phyloP scores from a whole-genome alignment of 2,329 filamentous ascomycete genomes.

The Fusarium irregulare region DNA sequence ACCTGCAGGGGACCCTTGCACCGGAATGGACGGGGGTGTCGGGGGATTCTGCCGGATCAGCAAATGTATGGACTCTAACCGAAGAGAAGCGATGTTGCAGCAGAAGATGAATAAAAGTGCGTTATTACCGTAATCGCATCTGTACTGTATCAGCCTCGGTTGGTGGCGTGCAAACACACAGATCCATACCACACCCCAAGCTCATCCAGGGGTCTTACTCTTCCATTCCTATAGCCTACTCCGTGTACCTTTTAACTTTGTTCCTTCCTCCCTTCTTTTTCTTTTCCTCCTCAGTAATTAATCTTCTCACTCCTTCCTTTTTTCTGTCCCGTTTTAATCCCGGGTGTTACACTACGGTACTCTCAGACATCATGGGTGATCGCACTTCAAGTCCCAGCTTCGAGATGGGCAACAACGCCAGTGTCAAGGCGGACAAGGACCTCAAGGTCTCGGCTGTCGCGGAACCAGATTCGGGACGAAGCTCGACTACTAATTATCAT shows the following conservation, averaged over 20 bases:
- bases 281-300: background rate
- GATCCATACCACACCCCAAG: background rate
- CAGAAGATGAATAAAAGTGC: background rate
- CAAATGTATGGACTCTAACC: background rate
- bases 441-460: slow-evolving; percentile 17
- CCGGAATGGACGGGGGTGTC: background rate
- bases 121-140: background rate
- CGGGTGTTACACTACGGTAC: background rate
- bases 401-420: slow-evolving; percentile 41
- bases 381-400: slow-evolving; percentile 36
- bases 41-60: slow-evolving; percentile 26
- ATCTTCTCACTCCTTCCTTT: background rate
- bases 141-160: slow-evolving; percentile 1
- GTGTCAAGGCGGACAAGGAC: slow-evolving; percentile 21
- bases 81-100: background rate
- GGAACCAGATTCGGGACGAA: slow-evolving; percentile 34
- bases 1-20: background rate
- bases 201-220: slow-evolving; percentile 9
- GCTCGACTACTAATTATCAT: slow-evolving; percentile 25
- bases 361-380: slow-evolving; percentile 30
- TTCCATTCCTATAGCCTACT: background rate
- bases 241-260: background rate
- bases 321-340: background rate
- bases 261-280: background rate
- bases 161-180: slow-evolving; percentile 21